phyloP scores from a whole-genome alignment of 108 stramenopile genomes.

The Hondaea fermentalgiana region DNA sequence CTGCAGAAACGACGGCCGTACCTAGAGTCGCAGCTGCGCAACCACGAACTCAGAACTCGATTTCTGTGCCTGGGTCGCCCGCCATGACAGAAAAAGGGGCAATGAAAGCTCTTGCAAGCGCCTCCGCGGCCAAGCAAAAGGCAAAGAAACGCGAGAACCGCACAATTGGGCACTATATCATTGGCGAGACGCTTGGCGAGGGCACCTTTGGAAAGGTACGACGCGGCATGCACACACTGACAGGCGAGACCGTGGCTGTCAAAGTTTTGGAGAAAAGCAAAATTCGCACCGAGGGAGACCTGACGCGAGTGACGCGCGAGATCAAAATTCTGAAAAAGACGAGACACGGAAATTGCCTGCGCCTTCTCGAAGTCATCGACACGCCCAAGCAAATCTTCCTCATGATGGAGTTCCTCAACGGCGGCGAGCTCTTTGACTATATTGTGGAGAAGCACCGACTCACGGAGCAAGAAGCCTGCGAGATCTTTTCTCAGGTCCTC shows the following conservation, averaged over 20 bases:
- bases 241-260: conserved; percentile 50
- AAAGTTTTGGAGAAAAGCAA: conserved; percentile 55
- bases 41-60: no score
- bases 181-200: conserved; percentile 52
- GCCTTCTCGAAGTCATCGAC: conserved; percentile 57
- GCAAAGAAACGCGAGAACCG: neutral
- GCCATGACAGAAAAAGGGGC: neutral
- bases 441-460: conserved; percentile 47
- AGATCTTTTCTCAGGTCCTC: conserved; percentile 48
- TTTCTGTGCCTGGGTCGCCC: neutral
- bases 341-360: conserved; percentile 49
- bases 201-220: conserved; percentile 57
- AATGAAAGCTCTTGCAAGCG: neutral
- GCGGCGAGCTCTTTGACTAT: conserved; percentile 55
- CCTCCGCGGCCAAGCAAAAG: neutral
- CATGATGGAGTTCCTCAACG: conserved; percentile 54
- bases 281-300: conserved; percentile 46
- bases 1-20: no score
- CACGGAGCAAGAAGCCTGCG: conserved; percentile 37
- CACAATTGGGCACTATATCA: conserved; percentile 35
- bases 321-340: conserved; percentile 56
- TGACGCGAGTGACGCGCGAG: conserved; percentile 57
- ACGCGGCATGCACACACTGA: conserved; percentile 39
- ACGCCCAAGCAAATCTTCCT: conserved; percentile 53
- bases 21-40: no score